phyloP scores from a whole-genome alignment of 1,284 basidiomycete species.

The Uromyces viciae-fabae region DNA sequence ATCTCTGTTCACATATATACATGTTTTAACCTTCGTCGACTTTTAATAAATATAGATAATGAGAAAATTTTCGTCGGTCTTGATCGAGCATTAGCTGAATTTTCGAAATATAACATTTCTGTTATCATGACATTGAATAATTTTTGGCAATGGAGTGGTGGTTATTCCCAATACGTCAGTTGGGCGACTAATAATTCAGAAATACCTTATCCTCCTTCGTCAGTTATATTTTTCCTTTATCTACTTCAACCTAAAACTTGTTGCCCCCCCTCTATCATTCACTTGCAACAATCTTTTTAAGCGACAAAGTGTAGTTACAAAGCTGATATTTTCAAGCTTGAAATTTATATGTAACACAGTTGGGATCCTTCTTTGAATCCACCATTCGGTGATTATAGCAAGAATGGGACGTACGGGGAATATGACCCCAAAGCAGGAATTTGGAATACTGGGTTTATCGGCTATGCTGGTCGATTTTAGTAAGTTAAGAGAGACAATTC shows the following conservation, averaged over 20 bases:
- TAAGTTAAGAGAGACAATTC: conserved; percentile 12
- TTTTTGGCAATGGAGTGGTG: conserved; percentile 45
- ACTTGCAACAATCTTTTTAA: too few species aligned
- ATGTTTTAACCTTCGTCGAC: neutral
- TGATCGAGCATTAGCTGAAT: conserved; percentile 49
- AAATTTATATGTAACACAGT: conserved; percentile 40
- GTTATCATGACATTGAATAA: conserved; percentile 49
- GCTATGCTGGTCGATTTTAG: conserved; percentile 49
- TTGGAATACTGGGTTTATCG: conserved; percentile 17
- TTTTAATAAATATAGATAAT: conserved; percentile 45
- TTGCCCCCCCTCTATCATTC: too few species aligned
- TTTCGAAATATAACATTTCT: conserved; percentile 48
- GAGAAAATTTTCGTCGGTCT: conserved; percentile 49
- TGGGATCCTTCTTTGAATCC: conserved; percentile 46
- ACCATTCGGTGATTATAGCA: conserved; percentile 49
- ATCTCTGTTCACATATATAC: neutral
- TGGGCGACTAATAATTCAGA: conserved; percentile 48
- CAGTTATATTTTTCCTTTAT: conserved; percentile 26
- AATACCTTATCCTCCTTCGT: conserved; percentile 49
- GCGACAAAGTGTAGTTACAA: too few species aligned
- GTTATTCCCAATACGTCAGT: conserved; percentile 46
- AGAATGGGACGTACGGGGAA: conserved; percentile 42
- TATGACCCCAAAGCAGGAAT: conserved; percentile 14
- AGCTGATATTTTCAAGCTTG: neutral
- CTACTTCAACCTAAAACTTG: neutral